phyloP scores from a whole-genome alignment of 148 eudicot genomes.

The Nyssa sinensis region DNA sequence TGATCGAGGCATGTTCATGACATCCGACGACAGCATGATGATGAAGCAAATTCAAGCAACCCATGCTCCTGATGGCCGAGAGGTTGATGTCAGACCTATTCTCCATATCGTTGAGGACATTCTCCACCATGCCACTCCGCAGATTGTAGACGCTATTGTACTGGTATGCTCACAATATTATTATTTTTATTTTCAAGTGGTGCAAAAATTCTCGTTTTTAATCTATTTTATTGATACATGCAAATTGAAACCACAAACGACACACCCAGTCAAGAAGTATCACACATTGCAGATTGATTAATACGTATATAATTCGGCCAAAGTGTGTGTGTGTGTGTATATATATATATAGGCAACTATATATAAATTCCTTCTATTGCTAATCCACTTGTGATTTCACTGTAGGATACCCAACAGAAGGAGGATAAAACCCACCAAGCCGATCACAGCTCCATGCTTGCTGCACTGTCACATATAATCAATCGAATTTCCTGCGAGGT shows the following conservation, averaged over 20 bases:
- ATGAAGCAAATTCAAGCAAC: conserved; percentile 30
- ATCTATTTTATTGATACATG: background rate
- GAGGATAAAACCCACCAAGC: conserved; percentile 16
- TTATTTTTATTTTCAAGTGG: too few species aligned
- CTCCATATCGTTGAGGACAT: conserved; percentile 31
- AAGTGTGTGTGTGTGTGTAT: too few species aligned
- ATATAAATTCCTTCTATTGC: background rate
- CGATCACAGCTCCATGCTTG: conserved; percentile 20
- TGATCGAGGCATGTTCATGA: conserved; percentile 21
- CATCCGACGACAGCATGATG: conserved; percentile 25
- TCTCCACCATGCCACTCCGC: conserved; percentile 19
- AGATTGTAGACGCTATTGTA: background rate
- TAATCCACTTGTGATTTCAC: conserved; percentile 1
- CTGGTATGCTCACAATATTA: conserved; percentile 7
- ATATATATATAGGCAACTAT: too few species aligned
- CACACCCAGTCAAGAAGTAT: too few species aligned
- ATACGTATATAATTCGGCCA: too few species aligned
- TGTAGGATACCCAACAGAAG: conserved; percentile 19
- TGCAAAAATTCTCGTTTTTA: background rate
- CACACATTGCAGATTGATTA: too few species aligned
- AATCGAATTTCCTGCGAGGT: conserved; percentile 47
- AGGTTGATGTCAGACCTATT: conserved; percentile 21
- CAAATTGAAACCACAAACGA: too few species aligned
- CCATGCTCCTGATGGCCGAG: conserved; percentile 32
- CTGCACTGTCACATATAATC: conserved; percentile 26